phyloP scores from a whole-genome alignment of 805 yeast species.

The Sugiyamaella chiloensis region DNA sequence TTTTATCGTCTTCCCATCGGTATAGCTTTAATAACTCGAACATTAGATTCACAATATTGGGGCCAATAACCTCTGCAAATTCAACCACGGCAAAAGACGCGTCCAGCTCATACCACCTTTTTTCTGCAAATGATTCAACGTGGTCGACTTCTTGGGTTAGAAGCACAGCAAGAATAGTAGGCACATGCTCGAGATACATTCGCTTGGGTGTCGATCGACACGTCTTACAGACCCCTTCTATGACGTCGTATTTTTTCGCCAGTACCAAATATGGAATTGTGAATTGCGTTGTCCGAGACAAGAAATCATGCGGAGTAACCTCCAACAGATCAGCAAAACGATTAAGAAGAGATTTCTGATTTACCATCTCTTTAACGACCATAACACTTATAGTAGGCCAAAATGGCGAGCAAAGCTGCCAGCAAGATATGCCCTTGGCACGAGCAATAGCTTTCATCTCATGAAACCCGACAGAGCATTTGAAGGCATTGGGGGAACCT shows the following conservation, averaged over 20 bases:
- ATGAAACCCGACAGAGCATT: slow-evolving; percentile 65
- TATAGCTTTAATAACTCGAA: slow-evolving; percentile 42
- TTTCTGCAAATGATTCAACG: slow-evolving; percentile 49
- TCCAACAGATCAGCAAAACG: slow-evolving; percentile 64
- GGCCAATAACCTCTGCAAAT: slow-evolving; percentile 29
- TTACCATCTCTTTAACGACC: slow-evolving; percentile 51
- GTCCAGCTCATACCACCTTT: slow-evolving; percentile 51
- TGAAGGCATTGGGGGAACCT: slow-evolving; percentile 62
- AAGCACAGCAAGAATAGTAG: slow-evolving; percentile 56
- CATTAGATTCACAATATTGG: slow-evolving; percentile 25
- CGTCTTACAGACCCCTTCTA: slow-evolving; percentile 58
- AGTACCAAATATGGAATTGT: slow-evolving; percentile 76
- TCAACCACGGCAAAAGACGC: slow-evolving; percentile 42
- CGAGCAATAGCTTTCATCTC: slow-evolving; percentile 57
- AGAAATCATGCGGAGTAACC: slow-evolving; percentile 57
- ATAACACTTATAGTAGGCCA: slow-evolving; percentile 67
- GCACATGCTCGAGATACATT: slow-evolving; percentile 47
- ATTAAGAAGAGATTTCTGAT: slow-evolving; percentile 52
- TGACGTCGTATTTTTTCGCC: slow-evolving; percentile 58
- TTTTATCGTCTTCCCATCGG: slow-evolving; percentile 26
- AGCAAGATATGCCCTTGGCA: slow-evolving; percentile 59
- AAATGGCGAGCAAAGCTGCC: slow-evolving; percentile 76
- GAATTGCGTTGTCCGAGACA: slow-evolving; percentile 64
- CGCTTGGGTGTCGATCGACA: slow-evolving; percentile 43
- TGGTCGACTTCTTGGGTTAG: slow-evolving; percentile 49